Evolutionary conservation across 345 rosid genomes (phyloP).

Genomic region (Gossypium anomalum): DNA sequence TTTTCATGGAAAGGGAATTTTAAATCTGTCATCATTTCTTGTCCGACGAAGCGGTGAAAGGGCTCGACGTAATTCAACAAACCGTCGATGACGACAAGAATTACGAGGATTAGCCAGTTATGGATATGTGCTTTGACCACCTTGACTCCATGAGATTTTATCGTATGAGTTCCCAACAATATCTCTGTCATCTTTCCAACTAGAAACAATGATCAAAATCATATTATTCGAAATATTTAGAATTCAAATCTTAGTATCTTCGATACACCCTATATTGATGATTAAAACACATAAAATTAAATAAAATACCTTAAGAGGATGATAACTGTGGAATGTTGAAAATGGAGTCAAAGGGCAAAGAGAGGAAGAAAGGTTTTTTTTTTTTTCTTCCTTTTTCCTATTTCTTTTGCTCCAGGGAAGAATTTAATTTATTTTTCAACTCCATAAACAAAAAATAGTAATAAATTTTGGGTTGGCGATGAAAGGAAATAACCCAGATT

Average conservation of each 20-base stretch:
- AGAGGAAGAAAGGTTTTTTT: not conserved
- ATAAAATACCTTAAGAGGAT: not conserved
- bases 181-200: constrained; percentile 35
- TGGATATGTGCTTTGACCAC: constrained; percentile 36
- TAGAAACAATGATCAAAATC: not conserved
- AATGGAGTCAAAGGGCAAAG: not conserved
- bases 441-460: not conserved
- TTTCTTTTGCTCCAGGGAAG: not conserved
- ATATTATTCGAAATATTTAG: not conserved
- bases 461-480: not conserved
- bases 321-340: not conserved
- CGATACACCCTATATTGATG: no score
- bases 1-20: constrained; percentile 50
- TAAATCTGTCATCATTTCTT: constrained; percentile 56
- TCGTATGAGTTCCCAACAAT: constrained; percentile 36
- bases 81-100: constrained; percentile 41
- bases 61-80: constrained; percentile 48
- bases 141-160: constrained; percentile 49
- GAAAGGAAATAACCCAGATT: not conserved
- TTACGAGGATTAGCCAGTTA: constrained; percentile 51
- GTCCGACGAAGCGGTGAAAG: constrained; percentile 57
- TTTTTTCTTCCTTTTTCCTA: not conserved
- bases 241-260: no score
- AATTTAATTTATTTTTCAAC: not conserved
- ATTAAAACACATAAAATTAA: not conserved